Evolutionary conservation across 2,329 filamentous ascomycete species (phyloP), one percentile per base, ranked within the genome.

Genomic region (Trichoderma asperellum): DNA sequence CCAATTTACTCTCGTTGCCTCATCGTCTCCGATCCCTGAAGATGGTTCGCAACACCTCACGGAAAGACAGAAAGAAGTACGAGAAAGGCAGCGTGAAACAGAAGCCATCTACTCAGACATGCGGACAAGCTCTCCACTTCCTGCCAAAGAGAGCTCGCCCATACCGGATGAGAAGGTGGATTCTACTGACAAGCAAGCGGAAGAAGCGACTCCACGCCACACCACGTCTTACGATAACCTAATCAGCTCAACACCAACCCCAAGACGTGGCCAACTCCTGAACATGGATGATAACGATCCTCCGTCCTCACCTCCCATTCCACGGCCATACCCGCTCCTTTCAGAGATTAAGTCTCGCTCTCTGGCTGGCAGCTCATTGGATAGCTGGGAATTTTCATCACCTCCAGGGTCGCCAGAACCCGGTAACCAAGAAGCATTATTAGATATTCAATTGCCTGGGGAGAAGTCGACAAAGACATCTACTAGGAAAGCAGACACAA

Each of bases 11-110:
- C 81, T 88, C 0, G 90, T 95, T 58, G 85, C 87, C 35, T 88
- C 89, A 14, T 88, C 89, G 0, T 78, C 85, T 3, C 80, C 84
- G 5, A 79, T 83, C 5, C 79, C 81, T 16, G 80, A 78, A 0
- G 76, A 85, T 2, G 89, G 92, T 68, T 93, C 91, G 0, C 93
- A 96, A 73, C 80, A 89, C 21, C 81, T 97, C 60, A 97, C 93
- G 0, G 92, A 94, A 43, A 87, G 89, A 55, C 93, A 97, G 77
- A 90, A 86, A 74, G 93, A 97, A 74, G 88, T 95, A 53, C 87
- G 89, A 57, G 89, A 92, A 73, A 86, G 91, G 61, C 93, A 96
- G 76, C 85, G 85, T 57, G 88, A 91, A 72, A 87, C 86, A 29
- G 86, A 87, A 18, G 84, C 84, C 0, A 82, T 95, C 71, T 95